Base-by-base conservation (phyloP, 768 basidiomycete species). In the Trametes cingulata region DNA sequence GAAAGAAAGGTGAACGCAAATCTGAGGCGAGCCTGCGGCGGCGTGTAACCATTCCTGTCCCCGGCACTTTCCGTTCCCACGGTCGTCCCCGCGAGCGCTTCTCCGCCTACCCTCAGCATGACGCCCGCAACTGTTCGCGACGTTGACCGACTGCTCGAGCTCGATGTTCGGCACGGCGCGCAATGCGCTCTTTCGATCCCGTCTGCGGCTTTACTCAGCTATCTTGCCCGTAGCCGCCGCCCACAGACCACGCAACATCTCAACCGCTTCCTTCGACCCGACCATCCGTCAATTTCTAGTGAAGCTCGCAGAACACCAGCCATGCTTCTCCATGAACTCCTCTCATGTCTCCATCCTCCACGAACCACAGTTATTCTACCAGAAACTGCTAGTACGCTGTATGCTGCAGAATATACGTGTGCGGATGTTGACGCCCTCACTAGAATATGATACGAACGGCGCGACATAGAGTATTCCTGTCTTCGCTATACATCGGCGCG, bases 401-500 rank as follows among this genome's bases (percentile, higher is more conserved):
- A 49, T 29, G 19, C 35, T 40, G 12, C 15, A n/a, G 15, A 49
- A n/a, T 56, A 22, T 49, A n/a, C n/a, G n/a, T n/a, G n/a, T n/a
- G n/a, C n/a, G n/a, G n/a, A n/a, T n/a, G n/a, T n/a, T n/a, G n/a
- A n/a, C n/a, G n/a, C n/a, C n/a, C 13, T 24, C 36, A 36, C 22
- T 47, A 95, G 94, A 77, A 83, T 59, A 87, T 93, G 80, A 86
- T 98, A 52, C 76, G 76, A 43, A 78, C 83, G n/a, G 96, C 96
- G 0, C 83, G 85, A 57, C 74, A 77, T 50, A 84, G 95, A 56
- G 85, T 99, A 66, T 91, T 95, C 69, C 80, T 99, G 27, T 97
- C 96, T 0, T 92, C 92, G 0, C 76, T 97, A 12, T 97, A 97
- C 71, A 85, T 97, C 54, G 93, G 93, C 13, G 81, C 85, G 12